Evolutionary conservation across 2,329 filamentous ascomycete genomes (phyloP).

Genomic region (Colletotrichum aenigma): DNA sequence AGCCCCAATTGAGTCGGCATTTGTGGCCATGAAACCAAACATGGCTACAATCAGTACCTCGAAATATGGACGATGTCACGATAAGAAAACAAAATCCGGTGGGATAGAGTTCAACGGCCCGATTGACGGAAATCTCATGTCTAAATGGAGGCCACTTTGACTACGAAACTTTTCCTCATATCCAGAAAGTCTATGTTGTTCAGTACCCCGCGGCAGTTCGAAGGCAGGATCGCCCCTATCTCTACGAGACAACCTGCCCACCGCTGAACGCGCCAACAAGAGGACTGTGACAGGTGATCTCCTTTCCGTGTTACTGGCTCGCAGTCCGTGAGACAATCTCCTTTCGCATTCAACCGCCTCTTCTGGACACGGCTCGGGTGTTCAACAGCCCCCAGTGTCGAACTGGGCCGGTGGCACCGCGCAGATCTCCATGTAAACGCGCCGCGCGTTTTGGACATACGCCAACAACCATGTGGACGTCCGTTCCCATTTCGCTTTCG

Average conservation of each 20-base stretch:
- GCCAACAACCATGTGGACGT: not conserved
- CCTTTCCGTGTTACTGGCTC: not conserved
- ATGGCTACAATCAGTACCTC: not conserved
- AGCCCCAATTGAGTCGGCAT: not conserved
- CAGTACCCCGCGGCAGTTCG: not conserved
- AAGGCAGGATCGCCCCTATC: not conserved
- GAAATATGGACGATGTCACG: not conserved
- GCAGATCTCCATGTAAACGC: not conserved
- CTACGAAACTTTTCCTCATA: not conserved
- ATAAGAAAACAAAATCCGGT: not conserved
- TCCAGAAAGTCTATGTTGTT: not conserved
- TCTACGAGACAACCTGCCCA: not conserved
- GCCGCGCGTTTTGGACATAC: not conserved
- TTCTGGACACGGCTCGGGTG: not conserved
- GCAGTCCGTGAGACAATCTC: not conserved
- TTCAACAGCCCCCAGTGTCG: not conserved
- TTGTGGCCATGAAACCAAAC: not conserved
- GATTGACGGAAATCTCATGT: not conserved
- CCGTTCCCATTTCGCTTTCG: not conserved
- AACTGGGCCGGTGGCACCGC: not conserved
- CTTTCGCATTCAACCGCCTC: not conserved
- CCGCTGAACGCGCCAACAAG: not conserved
- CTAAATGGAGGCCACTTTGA: not conserved
- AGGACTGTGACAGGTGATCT: not conserved
- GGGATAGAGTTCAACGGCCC: not conserved